Evolutionary conservation across 306 rosid species (phyloP).

Genomic region (Senna tora): DNA sequence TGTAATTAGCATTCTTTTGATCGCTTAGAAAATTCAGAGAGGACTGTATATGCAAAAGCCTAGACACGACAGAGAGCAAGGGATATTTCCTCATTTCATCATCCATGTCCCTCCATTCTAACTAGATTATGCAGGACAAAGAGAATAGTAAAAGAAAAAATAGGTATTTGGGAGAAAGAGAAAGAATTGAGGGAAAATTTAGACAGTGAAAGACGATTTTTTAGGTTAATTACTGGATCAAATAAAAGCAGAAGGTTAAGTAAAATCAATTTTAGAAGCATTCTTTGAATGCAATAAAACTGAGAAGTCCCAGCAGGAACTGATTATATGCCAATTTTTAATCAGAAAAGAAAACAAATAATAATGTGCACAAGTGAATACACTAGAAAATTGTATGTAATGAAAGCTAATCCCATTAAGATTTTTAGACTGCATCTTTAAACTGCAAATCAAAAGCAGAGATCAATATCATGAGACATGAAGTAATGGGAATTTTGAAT

Average conservation of each 20-base stretch:
- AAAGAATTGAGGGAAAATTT: no score
- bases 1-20: not conserved
- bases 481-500: not conserved
- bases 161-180: not conserved
- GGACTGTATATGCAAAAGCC: constrained; percentile 1
- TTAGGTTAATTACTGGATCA: not conserved
- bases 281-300: not conserved
- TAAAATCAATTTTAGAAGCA: constrained; percentile 1
- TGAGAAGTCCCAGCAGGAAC: constrained; percentile 2
- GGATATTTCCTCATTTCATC: constrained; percentile 1
- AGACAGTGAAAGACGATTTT: no score
- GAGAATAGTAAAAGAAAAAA: not conserved
- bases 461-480: not conserved
- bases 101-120: not conserved
- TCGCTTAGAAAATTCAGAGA: not conserved
- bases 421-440: constrained; percentile 2
- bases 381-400: not conserved
- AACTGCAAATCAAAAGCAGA: not conserved
- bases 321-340: not conserved
- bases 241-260: not conserved
- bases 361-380: constrained; percentile 6
- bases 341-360: not conserved
- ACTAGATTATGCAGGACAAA: not conserved
- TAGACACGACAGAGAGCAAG: not conserved
- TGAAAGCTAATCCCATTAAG: constrained; percentile 7